Evolutionary conservation across 2,329 filamentous ascomycete genomes (phyloP), one percentile per base, ranked within the genome.

Genomic region (Sporothrix brunneoviolacea): DNA sequence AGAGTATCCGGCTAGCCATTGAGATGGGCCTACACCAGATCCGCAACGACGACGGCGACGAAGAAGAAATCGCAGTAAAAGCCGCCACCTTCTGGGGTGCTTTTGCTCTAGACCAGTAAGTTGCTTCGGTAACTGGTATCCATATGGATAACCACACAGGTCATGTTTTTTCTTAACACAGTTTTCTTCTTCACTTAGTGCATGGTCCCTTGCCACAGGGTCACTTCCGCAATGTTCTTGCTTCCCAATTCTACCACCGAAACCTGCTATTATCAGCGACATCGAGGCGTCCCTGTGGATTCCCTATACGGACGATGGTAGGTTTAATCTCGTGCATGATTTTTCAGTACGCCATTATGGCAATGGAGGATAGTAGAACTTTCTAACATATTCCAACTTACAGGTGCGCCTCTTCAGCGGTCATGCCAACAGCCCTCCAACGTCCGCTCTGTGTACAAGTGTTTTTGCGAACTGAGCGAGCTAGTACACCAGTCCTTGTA

Each of bases 401-500:
- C n/a, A n/a, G 79, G 74, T 79, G 70, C 73, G 1, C 75, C 76
- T 8, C 59, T 80, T 16, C 74, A 79, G 53, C 70, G 71, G 45
- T 77, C 76, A 3, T 79, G 71, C 58, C 71, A 80, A 54, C 82
- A 84, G 57, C 79, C 80, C 0, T 84, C 79, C 3, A 84, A 86
- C 53, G 82, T 88, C 28, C 73, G 83, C 21, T 83, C 81, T 1
- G 78, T 84, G 6, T 83, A 80, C 62, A 82, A 79, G 63, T 79
- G 83, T 56, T 83, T 88, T 57, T 85, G 82, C 60, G 80, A 84
- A 59, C 73, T 90, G 45, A 87, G 83, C 55, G 84, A 88, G 65
- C 76, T 89, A 1, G 80, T 88, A 1, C 86, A 87, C 62, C 77
- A 85, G 57, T 84, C 82, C 27, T 71, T 87, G 18, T 84, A 84